These are phyloP conservation scores for Viola pubescens DNA, from an alignment of 441 rosid genomes.

Conservation along the genomic window DNA sequence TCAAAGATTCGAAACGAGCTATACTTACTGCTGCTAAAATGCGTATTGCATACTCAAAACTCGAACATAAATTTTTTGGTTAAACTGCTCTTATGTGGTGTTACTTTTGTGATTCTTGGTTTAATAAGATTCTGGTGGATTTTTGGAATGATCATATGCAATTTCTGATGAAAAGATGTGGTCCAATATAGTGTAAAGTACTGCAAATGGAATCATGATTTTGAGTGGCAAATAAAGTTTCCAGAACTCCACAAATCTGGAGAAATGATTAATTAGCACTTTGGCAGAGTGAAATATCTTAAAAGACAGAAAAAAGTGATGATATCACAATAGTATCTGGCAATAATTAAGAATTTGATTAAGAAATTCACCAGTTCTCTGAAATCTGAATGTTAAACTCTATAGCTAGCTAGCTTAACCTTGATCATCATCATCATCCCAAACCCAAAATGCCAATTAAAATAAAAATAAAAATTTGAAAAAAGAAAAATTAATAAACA, in stretches of 20 bases:
- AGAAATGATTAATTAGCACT: no score
- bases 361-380: background rate
- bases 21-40: background rate
- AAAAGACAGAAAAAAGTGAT: no score
- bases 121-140: conserved; percentile 11
- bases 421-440: conserved; percentile 11
- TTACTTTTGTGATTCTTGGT: background rate
- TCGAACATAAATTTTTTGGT: no score
- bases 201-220: background rate
- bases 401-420: no score
- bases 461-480: conserved; percentile 14
- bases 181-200: conserved; percentile 35
- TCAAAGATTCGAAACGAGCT: background rate
- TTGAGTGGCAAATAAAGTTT: no score
- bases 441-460: conserved; percentile 12
- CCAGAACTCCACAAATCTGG: no score
- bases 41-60: no score
- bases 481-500: conserved; percentile 16
- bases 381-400: conserved; percentile 10
- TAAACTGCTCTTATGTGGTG: no score
- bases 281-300: no score
- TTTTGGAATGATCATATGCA: conserved; percentile 25
- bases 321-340: no score
- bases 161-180: conserved; percentile 39
- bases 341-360: conserved; percentile 1